These are phyloP conservation scores for Xylariaceae sp. DNA, from an alignment of 2,329 filamentous ascomycete genomes.

Conservation along the genomic window DNA sequence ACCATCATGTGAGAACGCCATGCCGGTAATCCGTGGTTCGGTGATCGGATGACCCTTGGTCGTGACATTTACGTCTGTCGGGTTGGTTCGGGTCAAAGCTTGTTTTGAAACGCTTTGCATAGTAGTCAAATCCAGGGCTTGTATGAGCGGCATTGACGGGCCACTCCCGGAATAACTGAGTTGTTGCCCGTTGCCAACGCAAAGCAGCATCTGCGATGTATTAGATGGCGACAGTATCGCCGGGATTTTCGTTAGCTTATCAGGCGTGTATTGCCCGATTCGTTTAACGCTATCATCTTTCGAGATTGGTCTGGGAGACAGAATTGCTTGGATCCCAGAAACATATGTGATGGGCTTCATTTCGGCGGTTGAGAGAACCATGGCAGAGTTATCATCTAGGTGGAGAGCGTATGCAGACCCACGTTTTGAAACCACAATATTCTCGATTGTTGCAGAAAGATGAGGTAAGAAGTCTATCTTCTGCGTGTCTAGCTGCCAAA, in stretches of 20 bases:
- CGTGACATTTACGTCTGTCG: constrained; percentile 78
- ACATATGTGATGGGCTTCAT: constrained; percentile 84
- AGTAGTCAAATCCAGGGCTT: constrained; percentile 84
- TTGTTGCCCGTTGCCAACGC: constrained; percentile 67
- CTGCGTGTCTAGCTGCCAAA: constrained; percentile 92
- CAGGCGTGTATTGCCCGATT: constrained; percentile 53
- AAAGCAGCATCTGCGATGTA: constrained; percentile 69
- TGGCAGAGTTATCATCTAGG: constrained; percentile 88
- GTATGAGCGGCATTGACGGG: constrained; percentile 66
- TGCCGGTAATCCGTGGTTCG: constrained; percentile 77
- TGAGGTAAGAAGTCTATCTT: constrained; percentile 87
- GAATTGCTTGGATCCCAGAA: constrained; percentile 75
- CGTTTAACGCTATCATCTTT: constrained; percentile 61
- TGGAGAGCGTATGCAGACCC: constrained; percentile 85
- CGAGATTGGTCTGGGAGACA: constrained; percentile 55
- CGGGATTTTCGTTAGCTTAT: constrained; percentile 57
- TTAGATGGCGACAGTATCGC: constrained; percentile 67
- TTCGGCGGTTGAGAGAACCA: constrained; percentile 89
- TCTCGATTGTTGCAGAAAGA: constrained; percentile 83
- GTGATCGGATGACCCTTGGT: constrained; percentile 73
- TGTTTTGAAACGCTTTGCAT: constrained; percentile 83
- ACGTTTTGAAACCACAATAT: constrained; percentile 77
- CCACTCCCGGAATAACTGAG: constrained; percentile 57
- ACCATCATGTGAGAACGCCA: constrained; percentile 80
- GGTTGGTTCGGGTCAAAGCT: constrained; percentile 85